Evolutionary conservation across 768 basidiomycete genomes (phyloP), one percentile per base, ranked within the genome.

Genomic region (Psilocybe tampanensis): DNA sequence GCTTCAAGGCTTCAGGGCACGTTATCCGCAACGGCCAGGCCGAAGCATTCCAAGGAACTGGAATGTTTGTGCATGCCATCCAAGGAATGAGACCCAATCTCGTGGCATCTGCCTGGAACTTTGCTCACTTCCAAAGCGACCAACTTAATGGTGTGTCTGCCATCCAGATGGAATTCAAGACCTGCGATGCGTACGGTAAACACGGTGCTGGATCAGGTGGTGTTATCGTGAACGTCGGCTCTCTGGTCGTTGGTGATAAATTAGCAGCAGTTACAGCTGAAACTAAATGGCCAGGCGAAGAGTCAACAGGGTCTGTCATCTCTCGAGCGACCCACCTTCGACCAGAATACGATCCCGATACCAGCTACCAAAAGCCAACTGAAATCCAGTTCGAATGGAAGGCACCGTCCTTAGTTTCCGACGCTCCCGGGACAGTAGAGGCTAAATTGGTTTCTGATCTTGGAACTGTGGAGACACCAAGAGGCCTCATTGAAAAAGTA

Each of bases 1-100:
- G 84, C 36, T 78, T 80, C 61, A 65, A 72, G 26, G 83, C 80
- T 17, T 76, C 78, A 22, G 95, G 95, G 5, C 81, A 84, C 62
- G 66, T 95, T 70, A 83, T 90, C 47, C 70, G 76, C 60, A 81
- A 85, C 29, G 92, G 91, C 43, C 73, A 83, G 55, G 88, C 88
- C 6, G 73, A 76, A 54, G 47, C 76, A 8, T 73, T 85, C 53
- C 70, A 81, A 29, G 91, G 90, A 43, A 75, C 81, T 34, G 92
- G 93, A 24, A 92, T 94, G 89, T 86, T 96, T 71, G 82, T 95
- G 18, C 92, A 96, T 71, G 96, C 96, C 44, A 97, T 98, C 70
- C 96, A 98, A 70, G 97, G 96, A 70, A 96, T 99, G 94, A 85
- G 94, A 8, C 95, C 96, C 47, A 92, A 99, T 73, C 82, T 94